A percentile compares a stretch with the other conserved stretches of the same genome.
Conservation (phyloP, 1,284 basidiomycete genomes). For the Pterulicium gracile region DNA sequence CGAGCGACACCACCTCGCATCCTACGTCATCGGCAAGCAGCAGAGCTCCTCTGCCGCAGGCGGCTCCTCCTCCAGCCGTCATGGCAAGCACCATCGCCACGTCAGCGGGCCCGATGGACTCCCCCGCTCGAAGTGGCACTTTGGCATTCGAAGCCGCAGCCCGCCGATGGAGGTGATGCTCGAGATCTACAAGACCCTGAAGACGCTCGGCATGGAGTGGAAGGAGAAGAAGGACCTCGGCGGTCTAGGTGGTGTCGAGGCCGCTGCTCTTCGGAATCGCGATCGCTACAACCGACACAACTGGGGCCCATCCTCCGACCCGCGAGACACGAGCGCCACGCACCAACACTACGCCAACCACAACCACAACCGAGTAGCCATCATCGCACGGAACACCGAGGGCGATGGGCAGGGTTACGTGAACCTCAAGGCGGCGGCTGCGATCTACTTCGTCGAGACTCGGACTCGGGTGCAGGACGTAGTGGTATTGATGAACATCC, state of each 20-base stretch:
- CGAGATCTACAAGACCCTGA: slow-evolving; percentile 93
- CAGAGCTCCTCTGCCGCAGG: slow-evolving; percentile 18
- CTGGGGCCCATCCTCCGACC: too few relatives aligned
- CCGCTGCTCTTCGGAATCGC: not conserved
- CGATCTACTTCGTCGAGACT: slow-evolving; percentile 92
- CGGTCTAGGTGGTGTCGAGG: slow-evolving; percentile 40
- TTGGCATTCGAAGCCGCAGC: slow-evolving; percentile 90
- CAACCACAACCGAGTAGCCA: not conserved
- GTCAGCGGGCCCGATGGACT: slow-evolving; percentile 26
- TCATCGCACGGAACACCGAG: not conserved
- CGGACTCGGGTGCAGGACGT: slow-evolving; percentile 83
- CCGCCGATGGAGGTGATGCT: slow-evolving; percentile 99
- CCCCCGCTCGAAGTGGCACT: slow-evolving; percentile 87
- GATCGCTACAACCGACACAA: not conserved
- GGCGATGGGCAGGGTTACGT: slow-evolving; percentile 32
- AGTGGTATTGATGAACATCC: slow-evolving; percentile 93
- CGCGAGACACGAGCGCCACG: too few relatives aligned
- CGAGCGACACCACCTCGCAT: slow-evolving; percentile 25
- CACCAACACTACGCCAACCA: not conserved
- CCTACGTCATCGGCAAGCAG: slow-evolving; percentile 33
- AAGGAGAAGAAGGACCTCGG: slow-evolving; percentile 71
- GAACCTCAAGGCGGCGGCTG: slow-evolving; percentile 55
- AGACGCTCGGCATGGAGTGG: slow-evolving; percentile 95
- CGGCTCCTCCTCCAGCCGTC: slow-evolving; percentile 18
- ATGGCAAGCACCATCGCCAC: slow-evolving; percentile 35